Evolutionary conservation across 2,329 filamentous ascomycete species (phyloP).

Genomic region (Aspergillus vadensis): DNA sequence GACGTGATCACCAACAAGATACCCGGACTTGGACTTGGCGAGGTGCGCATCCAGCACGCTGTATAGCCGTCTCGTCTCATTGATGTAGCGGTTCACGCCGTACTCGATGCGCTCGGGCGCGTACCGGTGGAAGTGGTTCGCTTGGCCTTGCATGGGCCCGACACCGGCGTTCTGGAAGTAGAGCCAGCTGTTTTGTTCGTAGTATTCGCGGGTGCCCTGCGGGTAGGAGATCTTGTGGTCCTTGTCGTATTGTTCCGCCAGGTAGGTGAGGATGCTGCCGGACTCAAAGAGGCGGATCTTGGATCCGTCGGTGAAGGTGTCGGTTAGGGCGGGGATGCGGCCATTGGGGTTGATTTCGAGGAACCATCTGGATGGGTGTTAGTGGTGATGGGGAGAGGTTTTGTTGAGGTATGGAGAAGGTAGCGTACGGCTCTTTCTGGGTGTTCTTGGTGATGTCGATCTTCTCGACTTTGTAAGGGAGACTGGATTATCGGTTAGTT

Average conservation of each 20-base stretch:
- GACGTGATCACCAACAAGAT: conserved; percentile 53
- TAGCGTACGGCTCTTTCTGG: conserved; percentile 67
- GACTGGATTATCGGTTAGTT: conserved; percentile 33
- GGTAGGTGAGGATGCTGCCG: conserved; percentile 80
- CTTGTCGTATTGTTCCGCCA: conserved; percentile 77
- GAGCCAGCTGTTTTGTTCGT: conserved; percentile 78
- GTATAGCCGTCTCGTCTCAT: conserved; percentile 82
- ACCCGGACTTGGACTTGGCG: conserved; percentile 50
- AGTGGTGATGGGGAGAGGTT: not conserved
- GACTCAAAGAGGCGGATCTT: conserved; percentile 78
- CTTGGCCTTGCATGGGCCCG: conserved; percentile 81
- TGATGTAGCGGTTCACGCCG: conserved; percentile 77
- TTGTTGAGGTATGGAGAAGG: no score
- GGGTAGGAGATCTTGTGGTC: conserved; percentile 84
- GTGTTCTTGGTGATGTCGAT: conserved; percentile 73
- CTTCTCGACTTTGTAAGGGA: conserved; percentile 74
- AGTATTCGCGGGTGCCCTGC: conserved; percentile 69
- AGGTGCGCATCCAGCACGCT: conserved; percentile 74
- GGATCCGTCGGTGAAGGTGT: conserved; percentile 73
- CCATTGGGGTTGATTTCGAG: conserved; percentile 91
- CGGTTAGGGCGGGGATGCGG: conserved; percentile 83
- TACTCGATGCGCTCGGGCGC: conserved; percentile 82
- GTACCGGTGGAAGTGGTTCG: conserved; percentile 82
- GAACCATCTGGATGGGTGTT: conserved; percentile 64
- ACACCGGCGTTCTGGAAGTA: conserved; percentile 79